phyloP scores from a whole-genome alignment of 306 rosid species.

The Cicer arietinum region DNA sequence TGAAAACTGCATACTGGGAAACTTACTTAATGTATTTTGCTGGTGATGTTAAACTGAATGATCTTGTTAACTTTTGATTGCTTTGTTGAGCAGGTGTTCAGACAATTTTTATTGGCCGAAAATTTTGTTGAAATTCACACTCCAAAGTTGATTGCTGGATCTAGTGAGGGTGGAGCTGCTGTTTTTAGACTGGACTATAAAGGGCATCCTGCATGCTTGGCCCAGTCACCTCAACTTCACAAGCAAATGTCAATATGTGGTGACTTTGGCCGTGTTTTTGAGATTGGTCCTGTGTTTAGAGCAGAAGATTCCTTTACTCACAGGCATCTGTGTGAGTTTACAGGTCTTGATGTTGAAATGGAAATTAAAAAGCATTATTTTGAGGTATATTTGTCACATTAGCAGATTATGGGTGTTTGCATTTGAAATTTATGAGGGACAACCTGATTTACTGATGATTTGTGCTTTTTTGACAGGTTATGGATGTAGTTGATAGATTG shows the following conservation, averaged over 20 bases:
- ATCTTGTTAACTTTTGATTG: constrained; percentile 29
- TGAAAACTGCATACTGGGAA: neutral
- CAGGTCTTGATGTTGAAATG: constrained; percentile 95
- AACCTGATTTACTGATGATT: constrained; percentile 27
- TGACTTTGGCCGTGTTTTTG: constrained; percentile 82
- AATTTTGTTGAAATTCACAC: constrained; percentile 70
- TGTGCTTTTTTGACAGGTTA: constrained; percentile 63
- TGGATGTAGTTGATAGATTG: constrained; percentile 73
- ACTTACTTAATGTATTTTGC: no score
- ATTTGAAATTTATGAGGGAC: constrained; percentile 17
- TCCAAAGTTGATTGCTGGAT: constrained; percentile 79
- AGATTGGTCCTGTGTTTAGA: constrained; percentile 81
- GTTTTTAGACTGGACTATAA: constrained; percentile 85
- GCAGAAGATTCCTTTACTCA: constrained; percentile 91
- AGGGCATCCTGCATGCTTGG: constrained; percentile 88
- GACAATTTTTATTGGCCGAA: constrained; percentile 64
- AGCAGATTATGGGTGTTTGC: constrained; percentile 7
- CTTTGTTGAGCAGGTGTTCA: constrained; percentile 61
- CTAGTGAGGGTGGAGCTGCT: constrained; percentile 97
- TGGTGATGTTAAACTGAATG: neutral
- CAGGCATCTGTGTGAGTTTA: constrained; percentile 90
- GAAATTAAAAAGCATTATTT: constrained; percentile 71
- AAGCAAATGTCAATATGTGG: constrained; percentile 92
- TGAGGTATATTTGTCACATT: constrained; percentile 62
- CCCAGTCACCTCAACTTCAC: constrained; percentile 95